Evolutionary conservation across 2,329 filamentous ascomycete genomes (phyloP), one percentile per base, ranked within the genome.

Genomic region (Trichoderma harzianum): DNA sequence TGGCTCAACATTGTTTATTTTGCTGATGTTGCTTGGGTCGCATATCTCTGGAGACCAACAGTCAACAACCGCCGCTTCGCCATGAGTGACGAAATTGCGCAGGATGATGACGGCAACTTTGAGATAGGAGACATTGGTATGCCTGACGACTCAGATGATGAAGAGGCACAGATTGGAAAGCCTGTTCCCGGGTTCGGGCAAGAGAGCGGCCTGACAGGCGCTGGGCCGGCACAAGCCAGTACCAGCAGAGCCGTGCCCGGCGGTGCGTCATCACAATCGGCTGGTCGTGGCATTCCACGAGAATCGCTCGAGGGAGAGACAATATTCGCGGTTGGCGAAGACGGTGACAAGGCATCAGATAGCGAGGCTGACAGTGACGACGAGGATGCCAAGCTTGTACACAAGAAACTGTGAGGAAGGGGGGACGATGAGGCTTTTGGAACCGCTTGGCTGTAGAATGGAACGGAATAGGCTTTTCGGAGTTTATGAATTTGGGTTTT

Each of bases 81-180:
- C 74, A 99, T 99, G 96, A 97, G 93, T 83, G 96, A 99, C 78
- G 96, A 99, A 89, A 92, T 99, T 79, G 95, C 96, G 3, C 96
- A 98, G 88, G 96, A 99, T 78, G 96, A 99, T 77, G 95, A 98
- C 79, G 96, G 96, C 43, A 89, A 86, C 60, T 99, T 99, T 80
- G 96, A 98, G 79, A 97, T 99, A 79, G 93, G 93, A 63, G 96
- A 96, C 71, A 92, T 99, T 74, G 94, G 93, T 66, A 93, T 93
- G 65, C 88, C 88, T 3, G 90, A 90, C 68, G 88, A 90, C 74
- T 89, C 86, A 65, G 87, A 89, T 2, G 79, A 83, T 24, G 88
- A 91, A 77, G 87, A 90, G 78, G 84, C 85, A 14, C 80, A 84
- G 7, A 79, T 86, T 60, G 88, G 85, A 66, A 80, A 82, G 57